Evolutionary conservation across 1,139 yeast genomes (phyloP).

Genomic region (Pichiaceae sp.): DNA sequence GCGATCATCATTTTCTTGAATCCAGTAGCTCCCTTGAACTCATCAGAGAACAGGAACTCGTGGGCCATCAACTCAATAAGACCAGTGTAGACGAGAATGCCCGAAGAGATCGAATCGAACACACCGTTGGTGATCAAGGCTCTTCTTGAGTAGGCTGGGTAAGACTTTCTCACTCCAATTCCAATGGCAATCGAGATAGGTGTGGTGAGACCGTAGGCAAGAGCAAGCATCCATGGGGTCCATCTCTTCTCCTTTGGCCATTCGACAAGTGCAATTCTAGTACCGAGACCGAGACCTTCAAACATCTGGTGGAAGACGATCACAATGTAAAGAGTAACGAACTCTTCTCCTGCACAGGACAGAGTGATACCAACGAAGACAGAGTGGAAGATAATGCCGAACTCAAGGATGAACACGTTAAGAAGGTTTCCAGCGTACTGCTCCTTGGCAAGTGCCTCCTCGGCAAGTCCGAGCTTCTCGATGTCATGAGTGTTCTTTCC

Average conservation of each 20-base stretch:
- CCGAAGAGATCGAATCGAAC: slow-evolving; percentile 79
- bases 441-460: slow-evolving; percentile 25
- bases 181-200: slow-evolving; percentile 86
- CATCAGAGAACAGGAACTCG: slow-evolving; percentile 68
- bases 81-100: slow-evolving; percentile 79
- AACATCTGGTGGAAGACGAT: slow-evolving; percentile 85
- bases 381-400: slow-evolving; percentile 49
- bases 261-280: slow-evolving; percentile 65
- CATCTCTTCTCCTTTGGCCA: slow-evolving; percentile 42
- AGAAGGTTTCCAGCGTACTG: slow-evolving; percentile 40
- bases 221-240: slow-evolving; percentile 19
- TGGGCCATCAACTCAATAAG: slow-evolving; percentile 83
- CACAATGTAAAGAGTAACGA: slow-evolving; percentile 70
- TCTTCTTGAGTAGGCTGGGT: slow-evolving; percentile 46
- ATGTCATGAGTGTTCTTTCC: slow-evolving; percentile 41
- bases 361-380: slow-evolving; percentile 45
- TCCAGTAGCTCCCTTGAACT: slow-evolving; percentile 45
- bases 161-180: slow-evolving; percentile 64
- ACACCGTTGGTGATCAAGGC: slow-evolving; percentile 69
- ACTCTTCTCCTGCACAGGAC: slow-evolving; percentile 58
- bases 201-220: slow-evolving; percentile 55
- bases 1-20: slow-evolving; percentile 33
- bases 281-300: slow-evolving; percentile 88
- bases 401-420: slow-evolving; percentile 41
- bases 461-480: slow-evolving; percentile 33